Conservation (phyloP, 345 rosid genomes). For the Brassica cretica region DNA sequence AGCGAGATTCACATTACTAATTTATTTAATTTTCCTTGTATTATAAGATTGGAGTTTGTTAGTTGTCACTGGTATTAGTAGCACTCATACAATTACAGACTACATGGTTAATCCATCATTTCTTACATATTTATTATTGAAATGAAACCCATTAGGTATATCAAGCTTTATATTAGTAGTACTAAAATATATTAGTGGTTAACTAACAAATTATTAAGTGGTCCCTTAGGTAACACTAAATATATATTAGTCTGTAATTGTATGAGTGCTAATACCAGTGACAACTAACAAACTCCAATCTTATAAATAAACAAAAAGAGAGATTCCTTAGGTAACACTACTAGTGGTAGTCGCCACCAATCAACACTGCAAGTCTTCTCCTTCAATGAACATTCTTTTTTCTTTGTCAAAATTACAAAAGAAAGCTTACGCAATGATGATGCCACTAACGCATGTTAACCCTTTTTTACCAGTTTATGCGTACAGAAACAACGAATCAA, state of each 20-base stretch:
- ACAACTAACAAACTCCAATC: too few species aligned
- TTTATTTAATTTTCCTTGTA: neutral
- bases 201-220: neutral
- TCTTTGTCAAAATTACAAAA: neutral
- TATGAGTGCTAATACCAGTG: too few species aligned
- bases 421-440: constrained; percentile 26
- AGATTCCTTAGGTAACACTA: constrained; percentile 30
- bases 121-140: neutral
- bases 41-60: neutral
- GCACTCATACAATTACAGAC: neutral
- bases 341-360: constrained; percentile 34
- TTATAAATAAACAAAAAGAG: constrained; percentile 8
- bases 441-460: constrained; percentile 6
- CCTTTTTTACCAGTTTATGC: neutral
- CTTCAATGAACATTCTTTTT: constrained; percentile 32
- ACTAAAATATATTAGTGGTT: neutral
- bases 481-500: constrained; percentile 21
- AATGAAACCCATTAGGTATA: constrained; percentile 10
- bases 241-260: too few species aligned
- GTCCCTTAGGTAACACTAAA: constrained; percentile 14
- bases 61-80: constrained; percentile 1
- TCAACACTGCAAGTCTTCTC: constrained; percentile 36
- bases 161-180: neutral
- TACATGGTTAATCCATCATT: neutral
- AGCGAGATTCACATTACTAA: neutral